phyloP scores from a whole-genome alignment of 768 basidiomycete species.

The Calvatia gigantea region DNA sequence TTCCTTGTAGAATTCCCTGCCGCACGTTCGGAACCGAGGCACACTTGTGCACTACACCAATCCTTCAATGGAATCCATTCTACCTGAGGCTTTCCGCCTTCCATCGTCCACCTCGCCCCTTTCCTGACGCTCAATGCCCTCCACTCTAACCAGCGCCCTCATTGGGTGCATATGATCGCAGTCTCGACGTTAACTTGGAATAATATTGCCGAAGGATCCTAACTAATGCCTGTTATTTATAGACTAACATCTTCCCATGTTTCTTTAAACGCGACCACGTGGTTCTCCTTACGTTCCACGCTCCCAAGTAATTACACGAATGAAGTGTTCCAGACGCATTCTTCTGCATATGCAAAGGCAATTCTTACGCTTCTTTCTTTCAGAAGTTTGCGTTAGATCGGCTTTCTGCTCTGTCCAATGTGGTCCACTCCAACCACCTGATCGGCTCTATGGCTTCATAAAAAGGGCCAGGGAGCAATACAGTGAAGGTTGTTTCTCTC shows the following conservation, averaged over 20 bases:
- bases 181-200: no score
- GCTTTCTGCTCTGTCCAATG: constrained; percentile 1
- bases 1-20: no score
- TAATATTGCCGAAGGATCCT: background rate
- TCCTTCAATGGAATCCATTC: no score
- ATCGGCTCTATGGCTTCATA: background rate
- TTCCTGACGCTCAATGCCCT: no score
- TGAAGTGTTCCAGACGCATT: background rate
- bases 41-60: no score
- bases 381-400: constrained; percentile 5
- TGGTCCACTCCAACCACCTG: constrained; percentile 6
- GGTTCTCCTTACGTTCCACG: background rate
- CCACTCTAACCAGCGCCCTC: no score
- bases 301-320: background rate
- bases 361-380: background rate
- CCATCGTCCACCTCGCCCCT: no score
- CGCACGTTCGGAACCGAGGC: no score
- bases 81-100: no score
- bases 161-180: no score
- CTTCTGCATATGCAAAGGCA: background rate
- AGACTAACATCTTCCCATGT: background rate
- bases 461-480: background rate
- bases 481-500: background rate
- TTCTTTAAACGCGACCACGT: constrained; percentile 4
- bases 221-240: background rate